Percentiles rank a stretch among this genome's conserved stretches.
Evolutionary conservation across 768 basidiomycete genomes (phyloP).

Genomic region (Rubroboletus pulcherrimus): DNA sequence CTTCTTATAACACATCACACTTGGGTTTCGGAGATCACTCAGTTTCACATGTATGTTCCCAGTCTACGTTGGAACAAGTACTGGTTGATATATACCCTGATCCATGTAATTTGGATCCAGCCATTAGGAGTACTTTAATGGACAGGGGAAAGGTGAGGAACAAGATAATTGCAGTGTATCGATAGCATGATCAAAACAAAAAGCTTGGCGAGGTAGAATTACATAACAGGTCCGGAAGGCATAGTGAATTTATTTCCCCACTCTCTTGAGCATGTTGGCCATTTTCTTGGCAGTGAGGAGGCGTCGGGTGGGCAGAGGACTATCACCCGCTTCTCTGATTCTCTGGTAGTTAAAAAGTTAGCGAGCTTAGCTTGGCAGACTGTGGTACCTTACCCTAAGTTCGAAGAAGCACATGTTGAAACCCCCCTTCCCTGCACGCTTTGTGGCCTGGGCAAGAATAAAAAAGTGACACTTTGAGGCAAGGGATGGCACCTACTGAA

Average conservation of each 20-base stretch:
- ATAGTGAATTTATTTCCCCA: neutral
- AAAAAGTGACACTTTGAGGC: neutral
- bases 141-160: neutral
- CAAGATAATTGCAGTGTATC: neutral
- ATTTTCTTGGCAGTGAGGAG: slow-evolving; percentile 12
- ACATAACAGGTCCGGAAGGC: neutral
- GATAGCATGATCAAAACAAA: slow-evolving; percentile 10
- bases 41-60: slow-evolving; percentile 6
- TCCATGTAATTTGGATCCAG: slow-evolving; percentile 5
- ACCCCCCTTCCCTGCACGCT: slow-evolving; percentile 17
- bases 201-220: neutral
- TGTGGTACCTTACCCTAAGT: slow-evolving; percentile 18
- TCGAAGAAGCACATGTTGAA: slow-evolving; percentile 30
- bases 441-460: slow-evolving; percentile 15
- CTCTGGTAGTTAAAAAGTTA: slow-evolving; percentile 16
- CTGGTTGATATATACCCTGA: slow-evolving; percentile 17
- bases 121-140: neutral
- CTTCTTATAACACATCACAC: neutral
- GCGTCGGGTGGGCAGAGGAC: slow-evolving; percentile 20
- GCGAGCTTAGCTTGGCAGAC: neutral
- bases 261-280: slow-evolving; percentile 6
- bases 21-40: slow-evolving; percentile 8
- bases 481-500: slow-evolving; percentile 10
- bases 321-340: slow-evolving; percentile 19
- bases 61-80: slow-evolving; percentile 7